Evolutionary conservation across 78 protist genomes (phyloP).

Genomic region (Dictyostelium intermedium): DNA sequence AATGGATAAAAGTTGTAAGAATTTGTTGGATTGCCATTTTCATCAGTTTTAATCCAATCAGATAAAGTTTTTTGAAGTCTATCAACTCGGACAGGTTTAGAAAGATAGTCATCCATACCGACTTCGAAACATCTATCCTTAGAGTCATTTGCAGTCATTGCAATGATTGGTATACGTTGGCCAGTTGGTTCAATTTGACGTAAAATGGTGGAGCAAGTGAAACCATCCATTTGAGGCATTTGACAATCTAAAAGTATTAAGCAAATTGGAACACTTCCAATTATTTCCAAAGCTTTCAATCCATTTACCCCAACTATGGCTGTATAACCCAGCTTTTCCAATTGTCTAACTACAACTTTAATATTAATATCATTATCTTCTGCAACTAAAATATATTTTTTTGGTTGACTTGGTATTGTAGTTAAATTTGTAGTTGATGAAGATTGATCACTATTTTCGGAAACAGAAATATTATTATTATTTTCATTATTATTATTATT

Average conservation of each 20-base stretch:
- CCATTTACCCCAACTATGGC: slow-evolving; percentile 46
- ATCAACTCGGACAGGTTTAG: slow-evolving; percentile 78
- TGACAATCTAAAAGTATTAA: slow-evolving; percentile 88
- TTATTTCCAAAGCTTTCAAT: slow-evolving; percentile 44
- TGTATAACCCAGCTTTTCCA: slow-evolving; percentile 63
- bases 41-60: slow-evolving; percentile 30
- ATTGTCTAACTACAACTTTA: slow-evolving; percentile 49
- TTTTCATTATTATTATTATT: slow-evolving; percentile 9
- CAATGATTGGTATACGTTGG: slow-evolving; percentile 80
- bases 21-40: neutral
- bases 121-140: slow-evolving; percentile 45
- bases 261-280: slow-evolving; percentile 11
- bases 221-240: slow-evolving; percentile 92
- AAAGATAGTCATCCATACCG: slow-evolving; percentile 82
- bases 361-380: slow-evolving; percentile 73
- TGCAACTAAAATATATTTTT: slow-evolving; percentile 55
- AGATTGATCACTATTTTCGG: neutral
- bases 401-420: neutral
- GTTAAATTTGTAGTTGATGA: neutral
- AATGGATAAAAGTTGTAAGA: neutral
- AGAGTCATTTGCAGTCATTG: slow-evolving; percentile 80
- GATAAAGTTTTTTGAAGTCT: slow-evolving; percentile 12
- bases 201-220: slow-evolving; percentile 71
- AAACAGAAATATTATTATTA: neutral
- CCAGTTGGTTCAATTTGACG: slow-evolving; percentile 60